phyloP scores from a whole-genome alignment of 495 filamentous ascomycete species.

The Umbilicaria muhlenbergii region DNA sequence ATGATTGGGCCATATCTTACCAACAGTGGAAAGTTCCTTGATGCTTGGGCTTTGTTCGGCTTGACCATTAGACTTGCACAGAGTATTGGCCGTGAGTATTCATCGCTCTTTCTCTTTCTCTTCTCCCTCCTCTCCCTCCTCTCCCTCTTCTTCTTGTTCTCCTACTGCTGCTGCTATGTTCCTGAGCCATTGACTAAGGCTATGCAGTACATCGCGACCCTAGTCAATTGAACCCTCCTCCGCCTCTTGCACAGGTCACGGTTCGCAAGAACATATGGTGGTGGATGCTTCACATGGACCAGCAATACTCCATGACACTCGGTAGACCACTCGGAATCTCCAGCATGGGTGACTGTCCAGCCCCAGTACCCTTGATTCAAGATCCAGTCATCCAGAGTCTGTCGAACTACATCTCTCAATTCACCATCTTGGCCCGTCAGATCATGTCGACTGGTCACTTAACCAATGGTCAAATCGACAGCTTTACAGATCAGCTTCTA shows the following conservation, averaged over 20 bases:
- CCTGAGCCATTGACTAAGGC: too few relatives aligned
- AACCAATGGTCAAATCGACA: constrained; percentile 25
- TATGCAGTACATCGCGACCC: constrained; percentile 26
- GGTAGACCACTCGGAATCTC: constrained; percentile 30
- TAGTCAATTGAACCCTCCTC: constrained; percentile 24
- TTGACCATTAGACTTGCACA: constrained; percentile 30
- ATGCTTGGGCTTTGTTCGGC: constrained; percentile 30
- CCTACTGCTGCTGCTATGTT: too few relatives aligned
- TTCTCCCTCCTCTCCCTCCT: background rate
- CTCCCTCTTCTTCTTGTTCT: background rate
- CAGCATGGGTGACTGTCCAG: constrained; percentile 28
- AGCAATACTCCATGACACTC: constrained; percentile 31
- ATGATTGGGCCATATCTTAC: constrained; percentile 32
- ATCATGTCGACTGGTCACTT: constrained; percentile 25
- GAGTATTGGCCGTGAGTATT: constrained; percentile 22
- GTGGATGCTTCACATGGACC: constrained; percentile 36
- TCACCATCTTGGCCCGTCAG: constrained; percentile 29
- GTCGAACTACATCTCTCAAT: constrained; percentile 24
- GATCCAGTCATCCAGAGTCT: constrained; percentile 23
- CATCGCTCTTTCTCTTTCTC: background rate
- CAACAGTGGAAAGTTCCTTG: constrained; percentile 32
- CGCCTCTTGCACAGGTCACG: constrained; percentile 21
- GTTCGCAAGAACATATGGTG: constrained; percentile 29
- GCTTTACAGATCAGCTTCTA: constrained; percentile 25
- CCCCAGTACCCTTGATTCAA: constrained; percentile 23